A percentile compares a stretch with the other conserved stretches of the same genome.
These are phyloP conservation scores for Rhodotorula babjevae DNA, from an alignment of 768 basidiomycete genomes.

Conservation along the genomic window DNA sequence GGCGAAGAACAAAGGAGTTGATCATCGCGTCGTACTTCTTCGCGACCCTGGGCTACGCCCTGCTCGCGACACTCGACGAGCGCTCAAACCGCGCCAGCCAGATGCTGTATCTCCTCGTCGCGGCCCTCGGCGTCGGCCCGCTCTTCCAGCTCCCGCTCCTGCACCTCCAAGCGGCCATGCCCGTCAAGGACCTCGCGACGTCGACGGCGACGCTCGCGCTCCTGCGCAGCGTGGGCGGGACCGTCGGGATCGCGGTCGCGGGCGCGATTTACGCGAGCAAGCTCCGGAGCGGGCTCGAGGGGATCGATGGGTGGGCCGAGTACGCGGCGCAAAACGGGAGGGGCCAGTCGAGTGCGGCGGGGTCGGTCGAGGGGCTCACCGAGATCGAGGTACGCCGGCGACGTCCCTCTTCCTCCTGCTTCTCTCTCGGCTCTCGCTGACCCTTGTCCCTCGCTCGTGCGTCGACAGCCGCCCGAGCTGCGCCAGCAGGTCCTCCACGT, in stretches of 20 bases:
- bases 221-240: conserved; percentile 51
- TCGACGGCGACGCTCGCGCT: conserved; percentile 67
- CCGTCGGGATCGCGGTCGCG: conserved; percentile 43
- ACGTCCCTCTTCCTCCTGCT: background rate
- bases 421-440: too few species aligned
- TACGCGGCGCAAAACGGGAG: conserved; percentile 38
- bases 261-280: conserved; percentile 42
- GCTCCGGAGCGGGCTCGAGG: conserved; percentile 49
- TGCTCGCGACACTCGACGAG: conserved; percentile 40
- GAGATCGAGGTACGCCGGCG: conserved; percentile 38
- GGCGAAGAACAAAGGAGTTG: conserved; percentile 1
- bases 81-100: conserved; percentile 32
- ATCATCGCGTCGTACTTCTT: conserved; percentile 17
- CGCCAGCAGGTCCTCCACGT: conserved; percentile 49
- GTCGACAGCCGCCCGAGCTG: conserved; percentile 41
- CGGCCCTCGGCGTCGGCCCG: conserved; percentile 32
- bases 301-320: conserved; percentile 48
- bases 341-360: conserved; percentile 37
- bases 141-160: conserved; percentile 39
- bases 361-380: conserved; percentile 52
- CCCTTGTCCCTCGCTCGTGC: background rate
- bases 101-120: conserved; percentile 35
- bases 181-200: conserved; percentile 78
- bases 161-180: conserved; percentile 75
- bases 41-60: conserved; percentile 26